Base-by-base conservation (phyloP, 495 filamentous ascomycete genomes). In the Pseudoneurospora amorphoporcata region DNA sequence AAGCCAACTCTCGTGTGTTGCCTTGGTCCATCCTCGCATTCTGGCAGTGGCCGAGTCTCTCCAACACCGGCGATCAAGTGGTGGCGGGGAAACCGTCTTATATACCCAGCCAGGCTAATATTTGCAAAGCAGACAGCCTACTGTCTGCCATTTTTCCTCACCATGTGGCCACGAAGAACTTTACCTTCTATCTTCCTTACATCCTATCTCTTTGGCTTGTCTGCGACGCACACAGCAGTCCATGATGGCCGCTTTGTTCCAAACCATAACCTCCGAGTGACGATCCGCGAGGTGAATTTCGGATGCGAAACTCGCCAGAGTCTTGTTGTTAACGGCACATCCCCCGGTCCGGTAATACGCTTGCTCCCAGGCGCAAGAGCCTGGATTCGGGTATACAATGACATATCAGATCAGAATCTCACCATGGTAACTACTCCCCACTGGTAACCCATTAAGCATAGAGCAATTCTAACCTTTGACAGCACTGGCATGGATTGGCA, bases 401-500 rank as follows among this genome's bases (percentile, higher is more conserved):
- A 88, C 73, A 85, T 90, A 78, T 8, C 71, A 5, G 79, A 86
- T 71, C 74, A 79, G 5, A 89, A 90, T 71, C 72, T 87, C 8
- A 89, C 86, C 45, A 86, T 89, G 80, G 88, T 86, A 82, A 45
- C 58, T 41, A 68, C 8, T 9, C 38, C 35, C 72, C 39, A 41
- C 70, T 5, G 39, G 38, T 9, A n/a, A 38, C 16, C 17, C 35
- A 32, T 9, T 32, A 42, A 68, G 6, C 37, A 42, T 68, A 41
- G n/a, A 53, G 42, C 43, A 39, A 14, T 32, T 76, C 69, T 79
- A 32, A 80, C 73, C 29, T 8, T 69, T 19, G n/a, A 61, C 39
- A 89, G 87, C 88, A 90, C 72, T 90, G 87, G 87, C 87, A 89
- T 82, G 88, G 88, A 42, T 77, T 89, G 37, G 80, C 82, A n/a